Evolutionary conservation across 1,139 yeast species (phyloP), one percentile per base, ranked within the genome.

Genomic region (Pichia sp.): DNA sequence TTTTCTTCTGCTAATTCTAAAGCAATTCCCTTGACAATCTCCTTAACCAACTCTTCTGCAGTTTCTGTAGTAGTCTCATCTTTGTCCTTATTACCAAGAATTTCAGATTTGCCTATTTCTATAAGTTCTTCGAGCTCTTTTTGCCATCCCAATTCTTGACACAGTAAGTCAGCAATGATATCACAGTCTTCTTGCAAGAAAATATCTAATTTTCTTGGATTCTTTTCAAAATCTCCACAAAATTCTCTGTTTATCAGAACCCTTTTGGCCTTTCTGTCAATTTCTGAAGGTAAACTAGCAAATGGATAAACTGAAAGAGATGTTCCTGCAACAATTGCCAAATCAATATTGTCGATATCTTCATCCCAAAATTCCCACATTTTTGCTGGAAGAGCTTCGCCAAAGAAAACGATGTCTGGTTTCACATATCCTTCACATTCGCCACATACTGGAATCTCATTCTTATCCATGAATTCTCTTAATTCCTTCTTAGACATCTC

Each of bases 331-430:
- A 92, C 87, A 27, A 90, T 77, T 0, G 87, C 90, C 27, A 90
- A 61, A 52, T 83, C 89, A n/a, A 84, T 74, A 11, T 63, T 61
- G 10, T 64, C 63, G 0, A 69, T 67, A 56, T 87, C 96, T 20
- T 73, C 69, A 3, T 82, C 87, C 82, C 90, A 84, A 30, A 60
- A 53, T 2, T 76, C 76, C 62, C 84, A 89, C 58, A 89, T 86
- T 46, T 68, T 66, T 1, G 55, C 57, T 0, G 97, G 97, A 24
- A 90, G 68, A 0, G 81, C 76, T 63, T 90, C 97, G 1, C 97
- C 97, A 65, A 89, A 90, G 57, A 90, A 90, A 0, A 87, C 95
- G 52, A 90, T 92, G 56, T 87, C 94, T 0, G 97, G 98, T 58
- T 90, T 90, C 30, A 92, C 89, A 35, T 78, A 72, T 0, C 96